Evolutionary conservation across 257 asterid genomes (phyloP), one percentile per base, ranked within the genome.

Genomic region (Nicotiana obtusifolia): DNA sequence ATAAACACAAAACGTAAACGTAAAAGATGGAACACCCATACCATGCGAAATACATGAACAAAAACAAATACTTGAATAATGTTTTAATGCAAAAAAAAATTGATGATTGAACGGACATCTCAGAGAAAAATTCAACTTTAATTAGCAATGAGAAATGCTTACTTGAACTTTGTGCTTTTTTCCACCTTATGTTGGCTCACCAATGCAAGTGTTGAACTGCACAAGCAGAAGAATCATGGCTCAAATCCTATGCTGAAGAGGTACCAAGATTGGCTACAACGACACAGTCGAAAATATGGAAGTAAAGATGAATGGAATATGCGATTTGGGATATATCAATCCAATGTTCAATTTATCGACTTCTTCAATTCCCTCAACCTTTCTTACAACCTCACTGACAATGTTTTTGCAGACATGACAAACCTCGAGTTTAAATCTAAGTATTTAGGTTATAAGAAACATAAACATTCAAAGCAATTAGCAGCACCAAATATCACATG

Each of bases 341-440:
- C 91, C 64, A 92, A 91, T 69, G 68, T 90, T 62, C 80, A 82
- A 82, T 83, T 81, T 65, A 82, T 92, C 30, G 91, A 93, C 2
- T 86, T 60, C 80, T 44, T 88, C 88, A 93, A 92, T 81, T 84
- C 93, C 31, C 87, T 82, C 86, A 88, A 93, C 77, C 93, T 90
- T 79, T 7, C 94, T 49, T 93, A 89, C 81, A 86, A 62, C 57
- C 90, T 93, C 62, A 57, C 80, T 1, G 95, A 92, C 78, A 93
- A 93, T 64, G 60, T 80, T 82, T 93, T 88, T 80, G 91, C 95
- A 30, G 97, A 92, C 90, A 77, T 90, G 92, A 93, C 97, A 7
- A 92, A 91, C 54, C 53, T 65, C 13, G 97, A 93, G 86, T 93
- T 91, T 82, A 87, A n/a, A 84, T 79, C 90, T 1, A 83, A 20